Percentiles rank a stretch among this genome's conserved stretches.
These are phyloP conservation scores for Francoa sonchifolia DNA, from an alignment of 441 rosid genomes.

Conservation along the genomic window DNA sequence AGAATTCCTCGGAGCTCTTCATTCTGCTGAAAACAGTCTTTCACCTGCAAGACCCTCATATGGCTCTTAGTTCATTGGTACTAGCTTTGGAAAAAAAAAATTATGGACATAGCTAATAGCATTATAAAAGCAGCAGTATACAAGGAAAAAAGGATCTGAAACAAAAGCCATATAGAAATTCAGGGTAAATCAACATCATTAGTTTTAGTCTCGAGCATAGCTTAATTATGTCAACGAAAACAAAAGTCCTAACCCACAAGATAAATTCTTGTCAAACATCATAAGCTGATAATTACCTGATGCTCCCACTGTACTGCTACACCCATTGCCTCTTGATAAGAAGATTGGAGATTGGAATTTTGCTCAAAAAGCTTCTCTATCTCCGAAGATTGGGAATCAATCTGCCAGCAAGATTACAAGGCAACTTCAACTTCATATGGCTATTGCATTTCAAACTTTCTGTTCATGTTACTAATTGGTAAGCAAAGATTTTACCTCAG, in stretches of 20 bases:
- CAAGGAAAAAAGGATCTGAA: no score
- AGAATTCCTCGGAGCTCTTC: slow-evolving; percentile 65
- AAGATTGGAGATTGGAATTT: slow-evolving; percentile 52
- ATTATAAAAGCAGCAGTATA: no score
- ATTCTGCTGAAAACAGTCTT: slow-evolving; percentile 78
- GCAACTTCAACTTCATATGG: slow-evolving; percentile 6
- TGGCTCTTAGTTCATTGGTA: no score
- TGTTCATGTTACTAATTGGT: not conserved
- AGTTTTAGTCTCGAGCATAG: no score
- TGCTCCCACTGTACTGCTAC: slow-evolving; percentile 76
- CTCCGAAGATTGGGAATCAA: slow-evolving; percentile 92
- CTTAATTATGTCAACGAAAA: no score
- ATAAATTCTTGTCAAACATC: no score
- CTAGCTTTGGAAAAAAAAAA: no score
- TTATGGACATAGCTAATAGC: no score
- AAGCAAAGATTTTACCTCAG: slow-evolving; percentile 46
- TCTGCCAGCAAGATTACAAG: slow-evolving; percentile 28
- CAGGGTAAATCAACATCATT: no score
- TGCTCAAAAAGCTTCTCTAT: slow-evolving; percentile 90
- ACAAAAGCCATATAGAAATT: no score
- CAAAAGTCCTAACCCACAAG: no score
- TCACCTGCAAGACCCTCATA: slow-evolving; percentile 67
- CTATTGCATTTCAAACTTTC: slow-evolving; percentile 3
- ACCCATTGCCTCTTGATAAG: slow-evolving; percentile 58
- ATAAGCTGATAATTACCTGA: slow-evolving; percentile 58